Conservation (phyloP, 495 filamentous ascomycete genomes). For the Physcia stellaris region DNA sequence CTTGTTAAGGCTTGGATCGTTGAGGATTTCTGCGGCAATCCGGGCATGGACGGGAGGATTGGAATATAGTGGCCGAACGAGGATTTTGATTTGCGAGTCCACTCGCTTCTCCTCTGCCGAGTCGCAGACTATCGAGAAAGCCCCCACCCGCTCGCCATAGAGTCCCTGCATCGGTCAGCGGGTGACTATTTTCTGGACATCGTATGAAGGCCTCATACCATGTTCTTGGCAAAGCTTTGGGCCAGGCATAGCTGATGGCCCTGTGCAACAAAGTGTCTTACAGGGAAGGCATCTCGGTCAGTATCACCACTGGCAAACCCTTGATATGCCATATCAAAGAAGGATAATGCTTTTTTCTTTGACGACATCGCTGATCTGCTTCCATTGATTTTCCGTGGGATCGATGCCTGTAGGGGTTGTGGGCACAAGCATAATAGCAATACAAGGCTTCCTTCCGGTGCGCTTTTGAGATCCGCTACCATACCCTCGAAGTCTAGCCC, state of each 20-base stretch:
- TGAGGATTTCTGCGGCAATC: conserved; percentile 85
- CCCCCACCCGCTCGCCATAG: conserved; percentile 95
- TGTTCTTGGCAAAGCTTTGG: conserved; percentile 99
- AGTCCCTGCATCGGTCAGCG: no score
- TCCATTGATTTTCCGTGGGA: conserved; percentile 82
- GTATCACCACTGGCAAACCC: conserved; percentile 92
- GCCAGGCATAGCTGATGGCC: conserved; percentile 81
- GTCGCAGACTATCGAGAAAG: conserved; percentile 83
- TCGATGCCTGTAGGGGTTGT: conserved; percentile 96
- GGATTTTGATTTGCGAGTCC: conserved; percentile 96
- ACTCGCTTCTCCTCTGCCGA: conserved; percentile 84
- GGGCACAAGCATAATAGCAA: conserved; percentile 94
- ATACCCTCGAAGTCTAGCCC: conserved; percentile 94
- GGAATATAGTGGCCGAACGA: conserved; percentile 93
- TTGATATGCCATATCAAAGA: conserved; percentile 99
- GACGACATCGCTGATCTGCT: conserved; percentile 82
- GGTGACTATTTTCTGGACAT: no score
- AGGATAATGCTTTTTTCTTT: conserved; percentile 77
- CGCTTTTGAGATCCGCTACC: conserved; percentile 78
- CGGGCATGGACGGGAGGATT: conserved; percentile 95
- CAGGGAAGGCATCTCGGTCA: conserved; percentile 80
- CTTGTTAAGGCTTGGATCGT: conserved; percentile 70
- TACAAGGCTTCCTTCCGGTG: conserved; percentile 75
- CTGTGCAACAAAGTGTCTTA: conserved; percentile 81
- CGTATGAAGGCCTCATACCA: conserved; percentile 40